A percentile compares a stretch with the other conserved stretches of the same genome.
These are phyloP conservation scores for Botrytis squamosa DNA, from an alignment of 2,329 filamentous ascomycete genomes.

Conservation along the genomic window DNA sequence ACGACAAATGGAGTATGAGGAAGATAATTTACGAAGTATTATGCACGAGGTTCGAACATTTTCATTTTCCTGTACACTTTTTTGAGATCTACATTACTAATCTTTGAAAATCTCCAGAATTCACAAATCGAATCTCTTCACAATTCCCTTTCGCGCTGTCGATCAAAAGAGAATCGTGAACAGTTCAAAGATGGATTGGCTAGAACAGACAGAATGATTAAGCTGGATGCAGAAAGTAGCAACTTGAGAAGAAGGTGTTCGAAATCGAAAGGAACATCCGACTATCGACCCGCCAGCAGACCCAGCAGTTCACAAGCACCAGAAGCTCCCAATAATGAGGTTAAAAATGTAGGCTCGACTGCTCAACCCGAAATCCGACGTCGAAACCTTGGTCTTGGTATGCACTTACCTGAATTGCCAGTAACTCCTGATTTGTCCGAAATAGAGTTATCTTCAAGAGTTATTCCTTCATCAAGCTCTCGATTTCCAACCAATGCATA, in stretches of 20 bases:
- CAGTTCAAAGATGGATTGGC: neutral
- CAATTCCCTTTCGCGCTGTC: neutral
- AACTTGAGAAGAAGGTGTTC: constrained; percentile 4
- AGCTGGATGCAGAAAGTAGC: neutral
- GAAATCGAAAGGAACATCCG: neutral
- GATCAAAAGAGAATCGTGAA: constrained; percentile 2
- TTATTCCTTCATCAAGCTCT: constrained; percentile 19
- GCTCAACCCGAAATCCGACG: constrained; percentile 21
- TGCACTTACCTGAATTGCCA: constrained; percentile 41
- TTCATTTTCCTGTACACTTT: neutral
- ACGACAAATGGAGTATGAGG: constrained; percentile 35
- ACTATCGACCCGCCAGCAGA: neutral
- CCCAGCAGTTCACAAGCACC: neutral
- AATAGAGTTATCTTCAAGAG: constrained; percentile 44
- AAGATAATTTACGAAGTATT: constrained; percentile 17
- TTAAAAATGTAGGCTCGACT: constrained; percentile 22
- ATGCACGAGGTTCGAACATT: constrained; percentile 22
- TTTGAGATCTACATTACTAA: neutral
- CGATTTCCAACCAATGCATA: constrained; percentile 43
- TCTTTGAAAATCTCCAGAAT: neutral
- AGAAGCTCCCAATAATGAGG: constrained; percentile 8
- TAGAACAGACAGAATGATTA: constrained; percentile 6
- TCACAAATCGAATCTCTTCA: neutral
- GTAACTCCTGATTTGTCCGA: constrained; percentile 61
- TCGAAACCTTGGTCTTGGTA: constrained; percentile 30